These are phyloP conservation scores for Ceratobasidium sp. DNA, from an alignment of 1,284 basidiomycete genomes.

Conservation along the genomic window DNA sequence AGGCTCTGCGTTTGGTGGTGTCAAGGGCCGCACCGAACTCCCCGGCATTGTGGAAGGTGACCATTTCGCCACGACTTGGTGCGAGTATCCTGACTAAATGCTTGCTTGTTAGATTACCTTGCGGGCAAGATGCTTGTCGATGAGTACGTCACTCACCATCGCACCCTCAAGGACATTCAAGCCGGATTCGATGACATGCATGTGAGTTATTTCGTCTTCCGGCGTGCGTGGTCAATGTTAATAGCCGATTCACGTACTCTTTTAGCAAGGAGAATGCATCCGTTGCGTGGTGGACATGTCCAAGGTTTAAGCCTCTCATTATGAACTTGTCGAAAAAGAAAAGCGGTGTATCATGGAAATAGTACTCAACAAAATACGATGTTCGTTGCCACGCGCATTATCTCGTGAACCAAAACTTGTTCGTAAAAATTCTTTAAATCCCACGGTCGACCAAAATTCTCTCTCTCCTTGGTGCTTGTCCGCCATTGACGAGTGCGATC, in stretches of 20 bases:
- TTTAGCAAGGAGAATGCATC: constrained; percentile 87
- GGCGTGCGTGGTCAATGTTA: neutral
- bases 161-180: constrained; percentile 84
- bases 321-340: constrained; percentile 22
- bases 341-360: constrained; percentile 27
- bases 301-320: constrained; percentile 39
- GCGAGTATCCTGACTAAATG: neutral
- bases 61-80: constrained; percentile 23
- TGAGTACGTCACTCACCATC: constrained; percentile 88
- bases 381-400: constrained; percentile 25
- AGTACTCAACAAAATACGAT: constrained; percentile 24
- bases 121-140: constrained; percentile 83
- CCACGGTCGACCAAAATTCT: constrained; percentile 65
- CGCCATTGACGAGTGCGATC: constrained; percentile 73
- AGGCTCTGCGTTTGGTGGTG: constrained; percentile 96
- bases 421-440: constrained; percentile 55
- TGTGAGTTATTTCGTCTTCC: constrained; percentile 65
- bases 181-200: constrained; percentile 96
- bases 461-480: constrained; percentile 58
- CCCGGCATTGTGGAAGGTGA: constrained; percentile 87
- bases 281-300: constrained; percentile 89
- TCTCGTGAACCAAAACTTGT: constrained; percentile 1
- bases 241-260: constrained; percentile 18
- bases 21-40: constrained; percentile 96
- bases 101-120: constrained; percentile 71